Percentiles rank a stretch among this genome's conserved stretches.
Conservation (phyloP, 257 asterid species). For the Nicotiana knightiana region DNA sequence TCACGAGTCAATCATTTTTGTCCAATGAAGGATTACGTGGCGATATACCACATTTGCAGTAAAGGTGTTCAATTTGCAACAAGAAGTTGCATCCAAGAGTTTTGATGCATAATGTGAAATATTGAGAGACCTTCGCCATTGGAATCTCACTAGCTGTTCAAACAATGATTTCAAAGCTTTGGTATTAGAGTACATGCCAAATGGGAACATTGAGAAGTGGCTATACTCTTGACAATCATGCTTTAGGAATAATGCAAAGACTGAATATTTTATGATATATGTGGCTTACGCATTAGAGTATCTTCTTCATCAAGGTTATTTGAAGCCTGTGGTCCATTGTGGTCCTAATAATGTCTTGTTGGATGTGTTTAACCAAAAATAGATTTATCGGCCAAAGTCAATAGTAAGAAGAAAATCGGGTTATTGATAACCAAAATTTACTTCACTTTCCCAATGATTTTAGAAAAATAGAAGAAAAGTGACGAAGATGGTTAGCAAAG, state of each 20-base stretch:
- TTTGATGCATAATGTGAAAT: slow-evolving; percentile 24
- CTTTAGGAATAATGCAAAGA: slow-evolving; percentile 17
- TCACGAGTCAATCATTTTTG: slow-evolving; percentile 17
- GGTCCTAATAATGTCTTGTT: slow-evolving; percentile 23
- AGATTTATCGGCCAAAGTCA: no score
- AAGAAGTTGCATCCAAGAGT: slow-evolving; percentile 9
- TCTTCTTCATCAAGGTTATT: slow-evolving; percentile 21
- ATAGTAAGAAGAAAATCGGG: no score
- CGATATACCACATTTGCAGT: not conserved
- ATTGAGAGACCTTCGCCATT: slow-evolving; percentile 15
- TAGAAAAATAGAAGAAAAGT: no score
- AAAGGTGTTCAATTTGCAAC: slow-evolving; percentile 20
- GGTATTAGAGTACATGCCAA: slow-evolving; percentile 20
- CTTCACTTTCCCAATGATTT: no score
- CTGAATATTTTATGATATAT: slow-evolving; percentile 20
- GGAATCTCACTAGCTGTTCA: slow-evolving; percentile 26
- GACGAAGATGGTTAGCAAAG: no score
- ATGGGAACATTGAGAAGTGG: slow-evolving; percentile 32
- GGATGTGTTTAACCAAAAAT: not conserved
- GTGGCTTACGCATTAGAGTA: slow-evolving; percentile 26
- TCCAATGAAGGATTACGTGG: slow-evolving; percentile 27
- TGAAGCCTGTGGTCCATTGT: slow-evolving; percentile 20
- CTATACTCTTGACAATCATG: slow-evolving; percentile 11
- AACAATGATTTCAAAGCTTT: slow-evolving; percentile 22
- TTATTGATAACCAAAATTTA: no score